A percentile compares a stretch with the other conserved stretches of the same genome.
Conservation (phyloP, 1,139 yeast genomes). For the Blastobotrys malaysiensis region DNA sequence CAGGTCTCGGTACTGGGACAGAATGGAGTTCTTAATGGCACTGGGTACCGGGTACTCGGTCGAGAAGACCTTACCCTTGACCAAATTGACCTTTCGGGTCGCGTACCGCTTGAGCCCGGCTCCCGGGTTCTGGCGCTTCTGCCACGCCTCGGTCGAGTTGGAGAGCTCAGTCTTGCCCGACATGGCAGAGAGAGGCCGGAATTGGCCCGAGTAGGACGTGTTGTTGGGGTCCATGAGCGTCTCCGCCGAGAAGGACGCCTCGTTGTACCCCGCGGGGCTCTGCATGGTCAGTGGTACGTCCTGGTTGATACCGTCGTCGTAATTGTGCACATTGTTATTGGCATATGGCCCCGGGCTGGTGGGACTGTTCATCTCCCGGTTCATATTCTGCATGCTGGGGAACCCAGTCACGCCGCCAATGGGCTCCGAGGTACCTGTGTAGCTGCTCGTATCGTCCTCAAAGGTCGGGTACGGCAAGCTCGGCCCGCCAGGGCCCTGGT, state of each 20-base stretch:
- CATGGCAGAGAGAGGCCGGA: slow-evolving; percentile 19
- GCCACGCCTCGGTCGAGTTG: slow-evolving; percentile 22
- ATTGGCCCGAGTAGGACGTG: slow-evolving; percentile 6
- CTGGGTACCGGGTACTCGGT: slow-evolving; percentile 76
- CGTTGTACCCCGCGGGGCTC: slow-evolving; percentile 9
- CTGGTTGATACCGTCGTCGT: slow-evolving; percentile 10
- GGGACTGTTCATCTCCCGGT: not conserved
- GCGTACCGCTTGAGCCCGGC: slow-evolving; percentile 22
- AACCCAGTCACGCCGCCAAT: slow-evolving; percentile 28
- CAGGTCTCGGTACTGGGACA: slow-evolving; percentile 48
- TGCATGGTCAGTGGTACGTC: slow-evolving; percentile 12
- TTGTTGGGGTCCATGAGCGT: slow-evolving; percentile 12
- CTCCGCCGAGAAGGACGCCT: slow-evolving; percentile 11
- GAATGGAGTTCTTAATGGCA: slow-evolving; percentile 55
- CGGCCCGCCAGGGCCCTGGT: not conserved
- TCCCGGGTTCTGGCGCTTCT: slow-evolving; percentile 19
- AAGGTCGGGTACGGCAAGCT: slow-evolving; percentile 22
- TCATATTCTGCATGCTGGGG: slow-evolving; percentile 7
- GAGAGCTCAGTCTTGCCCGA: slow-evolving; percentile 17
- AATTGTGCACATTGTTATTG: too few relatives aligned
- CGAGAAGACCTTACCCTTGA: slow-evolving; percentile 64
- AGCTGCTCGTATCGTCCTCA: slow-evolving; percentile 17
- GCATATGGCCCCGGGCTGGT: not conserved
- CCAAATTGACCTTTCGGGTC: slow-evolving; percentile 56
- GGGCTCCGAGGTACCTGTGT: slow-evolving; percentile 20